phyloP scores from a whole-genome alignment of 106 monocot species.

The Narthecium ossifragum region DNA sequence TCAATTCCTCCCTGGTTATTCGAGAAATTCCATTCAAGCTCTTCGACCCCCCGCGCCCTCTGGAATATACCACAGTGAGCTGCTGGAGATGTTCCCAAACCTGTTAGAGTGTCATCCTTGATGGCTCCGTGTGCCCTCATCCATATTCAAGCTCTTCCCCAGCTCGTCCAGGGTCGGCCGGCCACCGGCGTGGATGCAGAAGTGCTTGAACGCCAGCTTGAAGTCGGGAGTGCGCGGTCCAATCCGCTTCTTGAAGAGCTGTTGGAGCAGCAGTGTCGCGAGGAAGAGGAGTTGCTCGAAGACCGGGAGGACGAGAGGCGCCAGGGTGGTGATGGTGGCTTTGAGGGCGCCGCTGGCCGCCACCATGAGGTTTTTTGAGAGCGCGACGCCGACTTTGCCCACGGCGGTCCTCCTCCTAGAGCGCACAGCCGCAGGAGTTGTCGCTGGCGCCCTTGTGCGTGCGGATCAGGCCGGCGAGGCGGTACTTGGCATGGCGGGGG shows the following conservation, averaged over 20 bases:
- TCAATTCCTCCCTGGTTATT: no score
- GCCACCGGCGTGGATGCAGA: neutral
- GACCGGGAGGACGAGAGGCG: constrained; percentile 14
- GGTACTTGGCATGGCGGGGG: constrained; percentile 9
- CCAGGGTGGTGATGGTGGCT: constrained; percentile 11
- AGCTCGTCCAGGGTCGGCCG: neutral
- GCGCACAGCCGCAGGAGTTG: constrained; percentile 12
- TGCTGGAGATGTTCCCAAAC: neutral
- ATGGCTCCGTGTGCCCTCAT: neutral
- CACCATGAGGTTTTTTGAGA: constrained; percentile 15
- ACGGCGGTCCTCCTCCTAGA: constrained; percentile 14
- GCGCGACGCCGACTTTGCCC: constrained; percentile 13
- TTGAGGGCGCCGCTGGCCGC: constrained; percentile 16
- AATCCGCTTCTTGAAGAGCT: neutral
- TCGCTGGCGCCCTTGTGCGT: constrained; percentile 15
- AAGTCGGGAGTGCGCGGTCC: neutral
- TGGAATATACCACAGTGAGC: neutral
- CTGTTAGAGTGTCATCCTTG: neutral
- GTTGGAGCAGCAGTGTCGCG: neutral
- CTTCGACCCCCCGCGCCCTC: no score
- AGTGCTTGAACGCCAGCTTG: neutral
- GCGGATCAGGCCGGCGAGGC: constrained; percentile 7
- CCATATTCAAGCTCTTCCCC: neutral
- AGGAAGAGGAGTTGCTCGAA: constrained; percentile 15
- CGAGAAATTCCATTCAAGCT: no score